These are phyloP conservation scores for Ramaria sp. DNA, from an alignment of 768 basidiomycete species.

Conservation along the genomic window DNA sequence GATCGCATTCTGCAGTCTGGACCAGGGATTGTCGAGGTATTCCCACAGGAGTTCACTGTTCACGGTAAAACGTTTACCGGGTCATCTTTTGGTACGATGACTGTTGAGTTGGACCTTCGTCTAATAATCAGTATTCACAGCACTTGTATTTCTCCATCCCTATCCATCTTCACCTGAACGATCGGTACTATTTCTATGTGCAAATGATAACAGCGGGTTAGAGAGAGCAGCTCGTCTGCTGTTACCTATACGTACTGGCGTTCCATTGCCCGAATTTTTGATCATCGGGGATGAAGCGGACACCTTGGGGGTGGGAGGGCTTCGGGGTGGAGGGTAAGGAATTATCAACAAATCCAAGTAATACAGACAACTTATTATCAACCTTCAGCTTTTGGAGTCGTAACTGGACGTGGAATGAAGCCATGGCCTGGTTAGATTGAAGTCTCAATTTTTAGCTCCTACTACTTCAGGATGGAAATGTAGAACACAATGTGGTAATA, in stretches of 20 bases:
- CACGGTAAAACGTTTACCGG: conserved; percentile 13
- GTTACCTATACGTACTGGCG: conserved; percentile 77
- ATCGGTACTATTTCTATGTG: conserved; percentile 47
- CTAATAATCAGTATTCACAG: neutral
- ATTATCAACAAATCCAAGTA: neutral
- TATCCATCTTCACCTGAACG: conserved; percentile 32
- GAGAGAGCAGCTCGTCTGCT: conserved; percentile 55
- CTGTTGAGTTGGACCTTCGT: conserved; percentile 4
- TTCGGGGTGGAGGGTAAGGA: conserved; percentile 66
- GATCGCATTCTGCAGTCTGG: conserved; percentile 10
- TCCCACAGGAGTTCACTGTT: conserved; percentile 10
- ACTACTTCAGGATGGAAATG: conserved; percentile 8
- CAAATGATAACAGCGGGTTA: conserved; percentile 42
- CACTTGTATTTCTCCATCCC: conserved; percentile 32
- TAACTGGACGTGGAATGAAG: conserved; percentile 20
- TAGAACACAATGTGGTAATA: conserved; percentile 12
- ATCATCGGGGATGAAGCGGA: conserved; percentile 46
- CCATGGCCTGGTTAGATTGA: conserved; percentile 22
- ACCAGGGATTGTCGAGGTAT: conserved; percentile 14
- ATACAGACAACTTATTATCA: neutral
- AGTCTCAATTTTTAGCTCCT: conserved; percentile 17
- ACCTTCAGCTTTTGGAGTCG: conserved; percentile 19
- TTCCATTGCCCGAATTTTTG: conserved; percentile 70
- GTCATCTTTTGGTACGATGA: conserved; percentile 10
- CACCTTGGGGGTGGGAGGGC: conserved; percentile 54